Evolutionary conservation across 257 asterid genomes (phyloP), one percentile per base, ranked within the genome.

Genomic region (Echites panduratus): DNA sequence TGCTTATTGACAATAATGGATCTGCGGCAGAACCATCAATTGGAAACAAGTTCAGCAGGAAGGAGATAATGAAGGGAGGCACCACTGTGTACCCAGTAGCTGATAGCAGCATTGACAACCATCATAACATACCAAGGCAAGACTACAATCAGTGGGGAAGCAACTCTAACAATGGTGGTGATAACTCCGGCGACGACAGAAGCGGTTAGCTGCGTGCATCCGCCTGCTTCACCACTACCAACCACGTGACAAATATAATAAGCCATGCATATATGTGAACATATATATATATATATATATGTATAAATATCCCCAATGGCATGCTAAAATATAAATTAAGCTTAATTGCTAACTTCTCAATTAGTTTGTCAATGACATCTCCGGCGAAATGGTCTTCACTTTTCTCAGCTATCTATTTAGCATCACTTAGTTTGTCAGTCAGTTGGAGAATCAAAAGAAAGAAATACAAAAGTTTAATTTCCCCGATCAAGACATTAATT

Each of bases 41-140:
- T 11, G 43, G 40, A 13, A 22, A 56, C 38, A 47, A 45, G n/a
- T 52, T 40, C 54, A 53, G 2, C 54, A 53, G 7, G 59, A 59
- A 29, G 19, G 77, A 27, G 3, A 32, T 32, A 3, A 32, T 32
- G 38, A 64, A 38, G 41, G 58, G 57, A 52, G 27, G 20, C 9
- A 12, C 38, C 9, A 12, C 38, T 43, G 81, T 49, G 0, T 29
- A 66, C 5, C 79, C 71, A 7, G 77, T 69, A 7, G 77, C 20
- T 4, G 17, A 84, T 17, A 75, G 87, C 32, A 70, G 65, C 74
- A 61, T 72, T 48, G 88, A 85, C 41, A 87, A 89, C 43, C 96
- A 86, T 44, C 88, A 89, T 61, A 87, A 64, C 72, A 86, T 86
- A 83, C 90, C 90, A 3, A 82, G 93, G 57, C 81, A 84, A 78